A percentile compares a stretch with the other conserved stretches of the same genome.
These are phyloP conservation scores for Monoraphidium neglectum DNA, from an alignment of 139 green algal species.

Conservation along the genomic window DNA sequence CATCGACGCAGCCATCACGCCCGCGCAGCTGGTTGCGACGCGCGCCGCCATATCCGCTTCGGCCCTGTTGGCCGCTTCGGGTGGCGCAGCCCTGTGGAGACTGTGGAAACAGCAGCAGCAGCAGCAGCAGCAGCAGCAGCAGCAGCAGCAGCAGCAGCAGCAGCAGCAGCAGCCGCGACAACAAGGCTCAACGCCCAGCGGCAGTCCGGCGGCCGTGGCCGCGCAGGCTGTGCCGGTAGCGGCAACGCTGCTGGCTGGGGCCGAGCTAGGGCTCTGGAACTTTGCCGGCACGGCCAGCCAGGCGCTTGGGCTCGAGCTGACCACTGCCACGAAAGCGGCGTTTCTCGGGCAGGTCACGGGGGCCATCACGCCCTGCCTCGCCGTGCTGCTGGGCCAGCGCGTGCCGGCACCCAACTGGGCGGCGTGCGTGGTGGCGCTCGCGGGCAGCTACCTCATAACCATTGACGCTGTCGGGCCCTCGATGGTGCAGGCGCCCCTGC, in stretches of 20 bases:
- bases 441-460: constrained; percentile 48
- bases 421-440: constrained; percentile 39
- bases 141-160: constrained; percentile 1
- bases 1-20: constrained; percentile 10
- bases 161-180: background rate
- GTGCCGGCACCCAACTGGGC: constrained; percentile 32
- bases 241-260: constrained; percentile 8
- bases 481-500: background rate
- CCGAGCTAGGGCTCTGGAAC: constrained; percentile 48
- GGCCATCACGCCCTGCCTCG: constrained; percentile 49
- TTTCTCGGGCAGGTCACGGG: constrained; percentile 61
- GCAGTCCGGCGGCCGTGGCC: too few species aligned
- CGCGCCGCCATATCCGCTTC: constrained; percentile 22
- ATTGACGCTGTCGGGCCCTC: constrained; percentile 27
- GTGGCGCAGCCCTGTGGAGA: background rate
- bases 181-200: background rate
- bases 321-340: constrained; percentile 46
- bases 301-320: constrained; percentile 40
- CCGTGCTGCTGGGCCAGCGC: constrained; percentile 39
- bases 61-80: background rate
- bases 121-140: constrained; percentile 13
- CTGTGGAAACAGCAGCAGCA: constrained; percentile 6
- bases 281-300: constrained; percentile 46
- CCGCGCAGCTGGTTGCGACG: constrained; percentile 9
- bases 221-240: background rate